Base-by-base conservation (phyloP, 495 filamentous ascomycete genomes). In the Letharia columbiana region DNA sequence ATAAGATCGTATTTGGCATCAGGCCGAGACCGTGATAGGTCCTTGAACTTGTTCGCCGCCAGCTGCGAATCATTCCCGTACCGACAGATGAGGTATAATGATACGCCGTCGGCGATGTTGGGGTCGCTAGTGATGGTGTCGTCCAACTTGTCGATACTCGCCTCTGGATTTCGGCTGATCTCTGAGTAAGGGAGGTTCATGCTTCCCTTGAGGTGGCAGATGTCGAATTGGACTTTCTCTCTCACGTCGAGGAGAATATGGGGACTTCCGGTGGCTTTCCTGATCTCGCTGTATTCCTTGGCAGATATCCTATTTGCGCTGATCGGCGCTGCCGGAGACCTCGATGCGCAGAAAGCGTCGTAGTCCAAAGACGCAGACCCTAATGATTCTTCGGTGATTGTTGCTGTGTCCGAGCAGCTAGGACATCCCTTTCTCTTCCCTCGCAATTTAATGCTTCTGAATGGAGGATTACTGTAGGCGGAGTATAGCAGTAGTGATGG, bases 51-150 rank as follows among this genome's bases (percentile, higher is more conserved):
- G 70, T 88, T 90, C 1, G 91, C 85, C 0, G 86, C 88, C 61
- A 91, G 74, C 73, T 96, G 94, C 1, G 91, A 96, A 73, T 98
- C 94, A 69, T 96, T 91, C 4, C 94, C 94, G 3, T 88, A 81
- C 23, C 91, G 83, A 71, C 94, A 98, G 0, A 98, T 81, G 3
- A 96, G 85, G 71, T 90, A 89, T 13, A 97, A 78, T 0, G 81
- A 80, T 59, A 31, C 75, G 69, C 8, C 60, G 71, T 10, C 62
- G 66, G 56, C 23, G 23, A 23, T 2, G 58, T 23, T 23, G 37
- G n/a, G n/a, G 13, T 41, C 15, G 0, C 3, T 15, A 18, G 28
- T 2, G 13, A 47, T 12, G n/a, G 35, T 37, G 2, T 50, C 2
- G 40, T 60, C 42, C 54, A 47, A 35, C 18, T 0, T 44, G 18